Evolutionary conservation across 768 basidiomycete genomes (phyloP).

Genomic region (Sistotremastrum niveocremeum): DNA sequence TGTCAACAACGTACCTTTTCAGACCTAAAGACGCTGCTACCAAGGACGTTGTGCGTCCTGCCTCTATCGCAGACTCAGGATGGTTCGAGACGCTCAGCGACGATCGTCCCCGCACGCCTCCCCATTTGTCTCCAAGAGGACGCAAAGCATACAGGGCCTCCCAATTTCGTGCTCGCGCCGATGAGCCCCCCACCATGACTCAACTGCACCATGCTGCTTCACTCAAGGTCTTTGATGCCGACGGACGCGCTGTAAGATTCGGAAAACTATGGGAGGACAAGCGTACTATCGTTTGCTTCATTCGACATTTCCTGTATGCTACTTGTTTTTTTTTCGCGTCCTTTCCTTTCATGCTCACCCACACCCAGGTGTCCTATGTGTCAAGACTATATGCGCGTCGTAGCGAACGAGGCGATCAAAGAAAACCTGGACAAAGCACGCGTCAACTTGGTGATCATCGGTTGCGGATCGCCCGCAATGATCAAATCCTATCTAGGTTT

Average conservation of each 20-base stretch:
- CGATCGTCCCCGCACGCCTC: too few species aligned
- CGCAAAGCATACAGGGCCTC: too few species aligned
- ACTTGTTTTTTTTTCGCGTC: not conserved
- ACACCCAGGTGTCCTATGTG: constrained; percentile 54
- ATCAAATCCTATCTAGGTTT: constrained; percentile 58
- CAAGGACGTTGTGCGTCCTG: too few species aligned
- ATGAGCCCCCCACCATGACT: constrained; percentile 35
- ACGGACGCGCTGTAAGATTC: constrained; percentile 53
- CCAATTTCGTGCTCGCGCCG: too few species aligned
- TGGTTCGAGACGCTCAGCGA: too few species aligned
- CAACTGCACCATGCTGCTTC: constrained; percentile 51
- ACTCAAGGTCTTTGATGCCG: constrained; percentile 51
- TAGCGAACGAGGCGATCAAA: constrained; percentile 34
- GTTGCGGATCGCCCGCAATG: constrained; percentile 66
- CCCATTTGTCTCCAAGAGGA: too few species aligned
- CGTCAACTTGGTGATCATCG: constrained; percentile 58
- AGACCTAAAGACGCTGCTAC: too few species aligned
- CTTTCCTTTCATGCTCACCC: not conserved
- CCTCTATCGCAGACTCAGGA: too few species aligned
- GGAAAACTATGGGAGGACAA: constrained; percentile 38
- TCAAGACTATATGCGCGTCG: constrained; percentile 75
- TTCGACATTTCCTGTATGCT: constrained; percentile 68
- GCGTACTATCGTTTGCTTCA: constrained; percentile 67
- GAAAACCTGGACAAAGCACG: constrained; percentile 33
- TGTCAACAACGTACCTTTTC: too few species aligned